A percentile compares a stretch with the other conserved stretches of the same genome.
Evolutionary conservation across 805 yeast species (phyloP).

Genomic region (Vanderwaltozyma verrucispora): DNA sequence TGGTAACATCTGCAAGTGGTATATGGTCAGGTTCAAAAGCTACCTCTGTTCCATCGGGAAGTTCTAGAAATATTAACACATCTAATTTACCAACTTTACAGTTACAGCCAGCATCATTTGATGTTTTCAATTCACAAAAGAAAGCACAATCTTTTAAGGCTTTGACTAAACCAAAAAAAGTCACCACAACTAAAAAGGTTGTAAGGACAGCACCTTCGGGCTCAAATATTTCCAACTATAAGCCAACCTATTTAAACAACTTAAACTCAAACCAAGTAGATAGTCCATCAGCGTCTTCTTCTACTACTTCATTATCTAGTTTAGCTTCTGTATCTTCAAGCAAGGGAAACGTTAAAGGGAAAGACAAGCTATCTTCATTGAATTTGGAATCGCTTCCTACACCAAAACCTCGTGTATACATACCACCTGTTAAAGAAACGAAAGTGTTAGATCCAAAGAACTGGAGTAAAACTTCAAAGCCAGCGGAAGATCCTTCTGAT

Average conservation of each 20-base stretch:
- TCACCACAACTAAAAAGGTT: not conserved
- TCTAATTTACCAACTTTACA: slow-evolving; percentile 27
- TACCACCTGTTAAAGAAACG: slow-evolving; percentile 50
- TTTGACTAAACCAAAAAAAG: not conserved
- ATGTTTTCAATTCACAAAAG: slow-evolving; percentile 12
- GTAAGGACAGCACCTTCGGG: slow-evolving; percentile 1
- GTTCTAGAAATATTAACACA: not conserved
- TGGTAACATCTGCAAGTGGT: slow-evolving; percentile 16
- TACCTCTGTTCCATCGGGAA: slow-evolving; percentile 3
- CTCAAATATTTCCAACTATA: not conserved
- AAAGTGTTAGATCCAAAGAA: slow-evolving; percentile 28
- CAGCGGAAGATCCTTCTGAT: slow-evolving; percentile 2
- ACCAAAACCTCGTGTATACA: slow-evolving; percentile 23
- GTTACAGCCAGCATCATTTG: slow-evolving; percentile 11
- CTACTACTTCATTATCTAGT: slow-evolving; percentile 11
- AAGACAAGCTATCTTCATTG: slow-evolving; percentile 13
- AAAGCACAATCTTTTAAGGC: slow-evolving; percentile 1
- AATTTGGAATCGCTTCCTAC: slow-evolving; percentile 42
- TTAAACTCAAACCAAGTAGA: not conserved
- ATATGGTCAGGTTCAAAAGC: slow-evolving; percentile 22
- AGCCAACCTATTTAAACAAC: not conserved
- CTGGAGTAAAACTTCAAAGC: slow-evolving; percentile 22
- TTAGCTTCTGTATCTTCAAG: not conserved
- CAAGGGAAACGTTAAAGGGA: slow-evolving; percentile 1
- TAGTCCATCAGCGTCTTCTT: slow-evolving; percentile 2